Conservation (phyloP, 441 rosid genomes). For the Arabidopsis lyrata region DNA sequence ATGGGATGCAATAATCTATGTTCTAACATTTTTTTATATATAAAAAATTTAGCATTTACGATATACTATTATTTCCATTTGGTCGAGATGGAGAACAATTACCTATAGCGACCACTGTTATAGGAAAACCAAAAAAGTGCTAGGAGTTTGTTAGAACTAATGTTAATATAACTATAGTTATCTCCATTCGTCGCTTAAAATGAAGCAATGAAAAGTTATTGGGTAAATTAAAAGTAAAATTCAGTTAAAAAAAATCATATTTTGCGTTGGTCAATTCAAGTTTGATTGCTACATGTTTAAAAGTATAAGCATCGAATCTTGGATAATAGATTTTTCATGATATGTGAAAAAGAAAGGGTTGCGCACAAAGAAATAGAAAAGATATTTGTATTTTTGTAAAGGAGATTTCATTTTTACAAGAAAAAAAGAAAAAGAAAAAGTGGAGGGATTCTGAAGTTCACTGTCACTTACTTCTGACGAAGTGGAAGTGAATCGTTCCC, state of each 20-base stretch:
- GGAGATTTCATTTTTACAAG: constrained; percentile 17
- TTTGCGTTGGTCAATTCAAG: background rate
- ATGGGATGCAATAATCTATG: background rate
- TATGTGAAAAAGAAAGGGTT: background rate
- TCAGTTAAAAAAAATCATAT: background rate
- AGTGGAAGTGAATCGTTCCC: constrained; percentile 42
- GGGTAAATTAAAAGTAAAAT: background rate
- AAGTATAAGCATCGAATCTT: constrained; percentile 33
- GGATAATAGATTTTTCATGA: constrained; percentile 30
- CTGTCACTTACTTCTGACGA: constrained; percentile 42
- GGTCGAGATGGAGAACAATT: background rate
- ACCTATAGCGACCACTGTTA: background rate
- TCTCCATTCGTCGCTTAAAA: background rate
- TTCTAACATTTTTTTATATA: background rate
- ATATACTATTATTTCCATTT: background rate
- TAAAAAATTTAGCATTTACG: no score
- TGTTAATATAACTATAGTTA: background rate
- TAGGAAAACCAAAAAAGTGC: background rate
- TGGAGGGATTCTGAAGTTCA: constrained; percentile 34
- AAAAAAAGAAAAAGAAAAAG: background rate
- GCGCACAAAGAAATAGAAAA: background rate
- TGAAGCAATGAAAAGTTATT: background rate
- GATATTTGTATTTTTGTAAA: constrained; percentile 14
- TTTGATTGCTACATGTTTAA: constrained; percentile 21
- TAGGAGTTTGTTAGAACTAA: background rate